phyloP scores from a whole-genome alignment of 208 protist species.

The Leishmania major region DNA sequence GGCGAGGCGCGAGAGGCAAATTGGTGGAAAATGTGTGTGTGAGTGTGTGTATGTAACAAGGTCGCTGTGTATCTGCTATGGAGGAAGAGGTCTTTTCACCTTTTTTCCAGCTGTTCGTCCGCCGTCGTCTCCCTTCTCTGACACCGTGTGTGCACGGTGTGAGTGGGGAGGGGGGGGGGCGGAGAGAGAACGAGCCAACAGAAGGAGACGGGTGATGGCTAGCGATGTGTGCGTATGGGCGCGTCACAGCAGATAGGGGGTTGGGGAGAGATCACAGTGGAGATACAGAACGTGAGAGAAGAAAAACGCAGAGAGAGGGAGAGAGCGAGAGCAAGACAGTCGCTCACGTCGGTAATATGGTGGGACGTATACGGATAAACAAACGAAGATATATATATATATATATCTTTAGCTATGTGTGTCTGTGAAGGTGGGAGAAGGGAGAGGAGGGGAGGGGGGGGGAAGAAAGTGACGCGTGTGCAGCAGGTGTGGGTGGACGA shows the following conservation, averaged over 20 bases:
- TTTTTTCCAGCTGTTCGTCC: neutral
- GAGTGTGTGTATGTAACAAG: neutral
- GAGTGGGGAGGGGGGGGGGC: neutral
- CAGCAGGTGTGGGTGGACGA: neutral
- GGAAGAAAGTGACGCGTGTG: neutral
- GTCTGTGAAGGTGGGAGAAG: neutral
- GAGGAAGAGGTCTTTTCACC: too few species aligned
- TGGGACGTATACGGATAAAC: neutral
- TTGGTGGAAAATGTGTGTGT: neutral
- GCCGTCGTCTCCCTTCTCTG: neutral
- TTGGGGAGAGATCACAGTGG: neutral
- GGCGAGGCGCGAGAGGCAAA: too few species aligned
- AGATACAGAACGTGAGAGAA: neutral
- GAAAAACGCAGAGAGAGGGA: slow-evolving; percentile 3
- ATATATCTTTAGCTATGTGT: neutral
- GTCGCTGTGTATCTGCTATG: neutral
- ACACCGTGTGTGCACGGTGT: neutral
- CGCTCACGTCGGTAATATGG: neutral
- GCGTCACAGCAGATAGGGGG: neutral
- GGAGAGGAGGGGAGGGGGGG: neutral
- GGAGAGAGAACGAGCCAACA: neutral
- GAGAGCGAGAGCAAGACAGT: slow-evolving; percentile 10
- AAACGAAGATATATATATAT: neutral
- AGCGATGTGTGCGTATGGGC: neutral
- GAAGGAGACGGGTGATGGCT: neutral